A percentile compares a stretch with the other conserved stretches of the same genome.
Evolutionary conservation across 306 rosid species (phyloP).

Genomic region (Nissolia schottii): DNA sequence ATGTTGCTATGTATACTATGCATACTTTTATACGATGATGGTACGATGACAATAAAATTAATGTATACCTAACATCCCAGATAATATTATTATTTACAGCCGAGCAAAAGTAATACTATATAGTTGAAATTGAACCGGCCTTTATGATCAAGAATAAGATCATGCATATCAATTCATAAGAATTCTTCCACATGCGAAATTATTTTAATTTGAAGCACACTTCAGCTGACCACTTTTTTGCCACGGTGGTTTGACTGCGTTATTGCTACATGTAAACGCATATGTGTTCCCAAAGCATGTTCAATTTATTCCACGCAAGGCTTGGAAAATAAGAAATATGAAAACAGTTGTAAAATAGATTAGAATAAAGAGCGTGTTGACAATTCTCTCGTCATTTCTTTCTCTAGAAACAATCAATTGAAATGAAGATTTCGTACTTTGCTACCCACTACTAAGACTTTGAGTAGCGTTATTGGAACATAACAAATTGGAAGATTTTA

Average conservation of each 20-base stretch:
- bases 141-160: background rate
- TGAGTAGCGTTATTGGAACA: background rate
- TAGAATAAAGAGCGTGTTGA: background rate
- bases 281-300: background rate
- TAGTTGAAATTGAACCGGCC: background rate
- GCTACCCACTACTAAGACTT: background rate
- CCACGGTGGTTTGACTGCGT: conserved; percentile 5
- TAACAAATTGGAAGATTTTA: background rate
- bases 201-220: conserved; percentile 8
- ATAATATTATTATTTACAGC: background rate
- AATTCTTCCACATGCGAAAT: conserved; percentile 6
- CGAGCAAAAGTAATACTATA: background rate
- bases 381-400: background rate
- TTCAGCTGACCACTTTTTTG: conserved; percentile 6
- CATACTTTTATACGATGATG: too few relatives aligned
- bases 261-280: background rate
- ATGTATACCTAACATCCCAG: too few relatives aligned
- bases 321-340: background rate
- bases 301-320: background rate
- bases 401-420: conserved; percentile 1
- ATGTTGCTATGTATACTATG: too few relatives aligned
- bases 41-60: too few relatives aligned
- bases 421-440: background rate
- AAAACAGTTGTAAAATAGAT: background rate
- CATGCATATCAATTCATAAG: background rate